A percentile compares a stretch with the other conserved stretches of the same genome.
Conservation (phyloP, 192 early-diverging fungal genomes). For the Entophlyctis helioformis region DNA sequence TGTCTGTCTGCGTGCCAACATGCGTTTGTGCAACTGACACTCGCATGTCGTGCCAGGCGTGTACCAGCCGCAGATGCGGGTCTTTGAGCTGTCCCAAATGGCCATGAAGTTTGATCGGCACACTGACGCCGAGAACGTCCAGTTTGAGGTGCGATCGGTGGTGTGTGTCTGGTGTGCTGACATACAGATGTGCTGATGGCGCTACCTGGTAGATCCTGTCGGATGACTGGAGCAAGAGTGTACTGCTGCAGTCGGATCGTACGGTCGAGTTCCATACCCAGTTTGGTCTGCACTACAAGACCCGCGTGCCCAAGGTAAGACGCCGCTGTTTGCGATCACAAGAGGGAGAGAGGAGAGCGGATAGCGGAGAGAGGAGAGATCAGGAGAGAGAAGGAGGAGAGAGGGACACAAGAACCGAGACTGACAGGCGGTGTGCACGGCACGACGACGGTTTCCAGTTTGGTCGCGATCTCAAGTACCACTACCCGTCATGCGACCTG, state of each 20-base stretch:
- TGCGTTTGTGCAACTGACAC: no score
- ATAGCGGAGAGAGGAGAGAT: no score
- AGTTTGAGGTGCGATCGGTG: slow-evolving; percentile 20
- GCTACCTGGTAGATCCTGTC: slow-evolving; percentile 50
- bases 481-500: slow-evolving; percentile 84
- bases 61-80: slow-evolving; percentile 97
- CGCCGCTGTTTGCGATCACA: no score
- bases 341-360: no score
- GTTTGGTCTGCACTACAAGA: slow-evolving; percentile 87
- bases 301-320: slow-evolving; percentile 75
- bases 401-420: no score
- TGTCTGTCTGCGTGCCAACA: no score
- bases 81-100: slow-evolving; percentile 82
- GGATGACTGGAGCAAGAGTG: slow-evolving; percentile 96
- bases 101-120: slow-evolving; percentile 98
- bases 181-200: background rate
- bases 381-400: no score
- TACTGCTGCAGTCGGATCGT: slow-evolving; percentile 82
- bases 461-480: slow-evolving; percentile 83
- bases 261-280: slow-evolving; percentile 89
- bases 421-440: no score
- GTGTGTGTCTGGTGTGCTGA: slow-evolving; percentile 1
- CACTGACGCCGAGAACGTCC: slow-evolving; percentile 83
- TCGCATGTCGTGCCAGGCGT: slow-evolving; percentile 31
- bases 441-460: slow-evolving; percentile 30